These are phyloP conservation scores for Syzygium aqueum DNA, from an alignment of 345 rosid genomes.

Conservation along the genomic window DNA sequence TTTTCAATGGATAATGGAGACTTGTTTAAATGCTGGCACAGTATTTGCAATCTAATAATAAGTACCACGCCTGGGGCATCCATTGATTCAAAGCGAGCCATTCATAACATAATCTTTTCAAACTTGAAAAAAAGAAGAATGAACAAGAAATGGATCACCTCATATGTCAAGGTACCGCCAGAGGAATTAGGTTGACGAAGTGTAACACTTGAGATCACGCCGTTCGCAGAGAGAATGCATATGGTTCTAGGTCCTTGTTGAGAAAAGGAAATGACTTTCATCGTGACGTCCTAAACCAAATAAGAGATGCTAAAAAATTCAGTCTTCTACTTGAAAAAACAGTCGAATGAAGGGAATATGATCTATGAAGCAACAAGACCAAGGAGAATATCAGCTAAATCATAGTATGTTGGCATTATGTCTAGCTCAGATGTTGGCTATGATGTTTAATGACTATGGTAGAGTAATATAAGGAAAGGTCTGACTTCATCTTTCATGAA, in stretches of 20 bases:
- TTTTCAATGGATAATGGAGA: background rate
- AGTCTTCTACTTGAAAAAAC: background rate
- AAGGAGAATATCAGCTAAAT: background rate
- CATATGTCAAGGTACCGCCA: slow-evolving; percentile 97
- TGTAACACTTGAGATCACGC: slow-evolving; percentile 86
- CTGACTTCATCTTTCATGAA: background rate
- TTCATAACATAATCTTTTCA: background rate
- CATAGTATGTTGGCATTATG: background rate
- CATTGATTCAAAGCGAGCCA: background rate
- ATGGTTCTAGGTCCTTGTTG: slow-evolving; percentile 99
- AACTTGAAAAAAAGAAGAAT: background rate
- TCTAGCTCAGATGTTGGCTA: background rate
- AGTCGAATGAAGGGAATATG: background rate
- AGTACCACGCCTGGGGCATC: background rate
- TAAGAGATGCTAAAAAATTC: background rate
- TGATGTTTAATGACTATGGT: background rate
- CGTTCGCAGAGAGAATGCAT: slow-evolving; percentile 88
- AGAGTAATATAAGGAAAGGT: background rate
- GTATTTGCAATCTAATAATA: background rate
- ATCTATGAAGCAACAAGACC: background rate
- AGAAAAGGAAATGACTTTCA: slow-evolving; percentile 96
- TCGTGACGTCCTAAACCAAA: slow-evolving; percentile 69
- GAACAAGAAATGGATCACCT: slow-evolving; percentile 31
- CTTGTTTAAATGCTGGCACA: background rate
- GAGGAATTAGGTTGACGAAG: slow-evolving; percentile 99